These are phyloP conservation scores for Aureobasidium lini DNA, from an alignment of 2,329 filamentous ascomycete species.

Conservation along the genomic window DNA sequence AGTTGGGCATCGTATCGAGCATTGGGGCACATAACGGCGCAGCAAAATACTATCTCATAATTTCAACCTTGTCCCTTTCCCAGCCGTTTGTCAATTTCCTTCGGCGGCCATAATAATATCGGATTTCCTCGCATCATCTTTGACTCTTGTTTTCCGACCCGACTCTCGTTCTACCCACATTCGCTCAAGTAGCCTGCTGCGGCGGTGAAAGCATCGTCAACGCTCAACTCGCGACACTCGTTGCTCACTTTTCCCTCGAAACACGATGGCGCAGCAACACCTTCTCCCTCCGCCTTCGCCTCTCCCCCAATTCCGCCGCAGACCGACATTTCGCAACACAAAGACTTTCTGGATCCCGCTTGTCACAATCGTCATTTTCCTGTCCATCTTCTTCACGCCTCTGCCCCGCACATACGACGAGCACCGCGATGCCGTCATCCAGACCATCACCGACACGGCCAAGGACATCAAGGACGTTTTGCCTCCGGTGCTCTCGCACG, in stretches of 20 bases:
- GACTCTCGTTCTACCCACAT: conserved; percentile 5
- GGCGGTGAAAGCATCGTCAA: not conserved
- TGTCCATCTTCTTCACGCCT: conserved; percentile 16
- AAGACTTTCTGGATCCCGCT: conserved; percentile 15
- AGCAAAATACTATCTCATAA: not conserved
- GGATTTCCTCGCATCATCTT: not conserved
- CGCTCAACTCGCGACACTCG: not conserved
- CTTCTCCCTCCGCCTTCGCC: conserved; percentile 6
- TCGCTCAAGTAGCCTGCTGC: conserved; percentile 1
- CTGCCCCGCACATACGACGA: conserved; percentile 15
- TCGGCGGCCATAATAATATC: not conserved
- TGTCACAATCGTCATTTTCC: conserved; percentile 14
- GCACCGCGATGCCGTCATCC: conserved; percentile 15
- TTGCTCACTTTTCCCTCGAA: not conserved
- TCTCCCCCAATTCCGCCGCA: not conserved
- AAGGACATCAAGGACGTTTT: conserved; percentile 1
- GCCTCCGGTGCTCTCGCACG: not conserved
- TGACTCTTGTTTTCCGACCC: not conserved
- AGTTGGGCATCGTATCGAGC: conserved; percentile 4
- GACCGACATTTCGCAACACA: conserved; percentile 10
- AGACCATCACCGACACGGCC: conserved; percentile 16
- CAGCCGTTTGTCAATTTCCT: conserved; percentile 6
- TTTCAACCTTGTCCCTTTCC: conserved; percentile 1
- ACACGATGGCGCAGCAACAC: conserved; percentile 1
- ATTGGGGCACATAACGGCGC: not conserved